phyloP scores from a whole-genome alignment of 495 filamentous ascomycete genomes.

The Saxophila tyrrhenica region DNA sequence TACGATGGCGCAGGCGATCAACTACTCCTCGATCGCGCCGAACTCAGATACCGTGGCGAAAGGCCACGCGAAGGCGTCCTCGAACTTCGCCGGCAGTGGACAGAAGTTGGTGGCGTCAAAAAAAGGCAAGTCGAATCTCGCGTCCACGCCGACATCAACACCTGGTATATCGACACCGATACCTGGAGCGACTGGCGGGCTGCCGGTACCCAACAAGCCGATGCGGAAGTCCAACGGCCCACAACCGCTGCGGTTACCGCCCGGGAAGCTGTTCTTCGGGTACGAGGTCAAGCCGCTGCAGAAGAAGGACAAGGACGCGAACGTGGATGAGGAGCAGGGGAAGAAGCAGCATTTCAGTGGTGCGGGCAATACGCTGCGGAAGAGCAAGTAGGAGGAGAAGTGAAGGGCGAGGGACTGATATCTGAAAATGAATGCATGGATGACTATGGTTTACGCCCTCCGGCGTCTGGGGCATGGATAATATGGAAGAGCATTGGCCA shows the following conservation, averaged over 20 bases:
- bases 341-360: slow-evolving; percentile 72
- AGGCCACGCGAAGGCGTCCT: slow-evolving; percentile 54
- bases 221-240: slow-evolving; percentile 55
- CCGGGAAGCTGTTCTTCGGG: slow-evolving; percentile 89
- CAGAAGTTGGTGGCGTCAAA: slow-evolving; percentile 73
- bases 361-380: slow-evolving; percentile 70
- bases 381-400: slow-evolving; percentile 25
- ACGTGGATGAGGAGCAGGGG: slow-evolving; percentile 49
- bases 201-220: too few species aligned
- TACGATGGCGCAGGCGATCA: slow-evolving; percentile 93
- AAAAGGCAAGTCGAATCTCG: slow-evolving; percentile 1
- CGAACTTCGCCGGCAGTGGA: slow-evolving; percentile 65
- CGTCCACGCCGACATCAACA: slow-evolving; percentile 53
- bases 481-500: background rate
- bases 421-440: too few species aligned
- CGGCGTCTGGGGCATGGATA: background rate
- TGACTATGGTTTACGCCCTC: background rate
- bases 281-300: slow-evolving; percentile 83
- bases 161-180: slow-evolving; percentile 74
- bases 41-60: slow-evolving; percentile 50
- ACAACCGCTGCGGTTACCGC: slow-evolving; percentile 72
- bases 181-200: background rate
- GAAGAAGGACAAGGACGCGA: slow-evolving; percentile 62
- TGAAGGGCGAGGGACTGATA: background rate
- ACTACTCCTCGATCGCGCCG: slow-evolving; percentile 89